Percentiles rank a stretch among this genome's conserved stretches.
Conservation (phyloP, 352 stramenopile species). For the Phytopythium montanum region DNA sequence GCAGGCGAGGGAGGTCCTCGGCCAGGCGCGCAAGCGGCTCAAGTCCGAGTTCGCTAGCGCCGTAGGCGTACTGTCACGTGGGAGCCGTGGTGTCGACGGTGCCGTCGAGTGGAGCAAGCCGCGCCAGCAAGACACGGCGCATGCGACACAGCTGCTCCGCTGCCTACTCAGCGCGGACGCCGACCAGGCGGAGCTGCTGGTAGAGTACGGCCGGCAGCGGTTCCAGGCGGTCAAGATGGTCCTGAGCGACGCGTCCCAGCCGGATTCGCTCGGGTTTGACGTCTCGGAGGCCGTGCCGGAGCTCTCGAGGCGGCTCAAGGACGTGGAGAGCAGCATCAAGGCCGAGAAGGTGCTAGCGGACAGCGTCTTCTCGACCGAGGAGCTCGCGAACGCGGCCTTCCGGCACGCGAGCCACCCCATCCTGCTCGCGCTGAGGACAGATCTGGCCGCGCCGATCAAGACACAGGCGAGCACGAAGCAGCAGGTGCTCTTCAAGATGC, state of each 20-base stretch:
- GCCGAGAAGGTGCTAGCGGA: constrained; percentile 50
- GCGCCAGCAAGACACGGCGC: constrained; percentile 48
- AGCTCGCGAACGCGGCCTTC: constrained; percentile 60
- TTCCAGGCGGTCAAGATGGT: constrained; percentile 62
- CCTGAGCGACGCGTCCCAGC: constrained; percentile 26
- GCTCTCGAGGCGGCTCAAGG: constrained; percentile 30
- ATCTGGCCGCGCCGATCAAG: constrained; percentile 21
- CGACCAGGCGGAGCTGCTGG: constrained; percentile 45
- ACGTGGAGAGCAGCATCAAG: constrained; percentile 55
- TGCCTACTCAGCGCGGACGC: constrained; percentile 57
- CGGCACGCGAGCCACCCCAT: constrained; percentile 45
- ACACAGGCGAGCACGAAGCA: constrained; percentile 10
- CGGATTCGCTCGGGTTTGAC: constrained; percentile 35
- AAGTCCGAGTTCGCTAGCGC: constrained; percentile 70
- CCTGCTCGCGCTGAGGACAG: constrained; percentile 49
- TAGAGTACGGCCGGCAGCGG: constrained; percentile 66
- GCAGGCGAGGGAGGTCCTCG: constrained; percentile 54
- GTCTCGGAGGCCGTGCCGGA: constrained; percentile 23
- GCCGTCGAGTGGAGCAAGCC: constrained; percentile 33
- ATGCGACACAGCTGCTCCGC: constrained; percentile 52
- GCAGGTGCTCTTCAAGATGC: constrained; percentile 48
- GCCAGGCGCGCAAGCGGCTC: constrained; percentile 57
- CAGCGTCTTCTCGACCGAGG: constrained; percentile 55
- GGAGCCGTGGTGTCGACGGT: constrained; percentile 25
- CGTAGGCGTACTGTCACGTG: constrained; percentile 52